Percentiles rank a stretch among this genome's conserved stretches.
Conservation (phyloP, 148 eudicot genomes). For the Chenopodium album region DNA sequence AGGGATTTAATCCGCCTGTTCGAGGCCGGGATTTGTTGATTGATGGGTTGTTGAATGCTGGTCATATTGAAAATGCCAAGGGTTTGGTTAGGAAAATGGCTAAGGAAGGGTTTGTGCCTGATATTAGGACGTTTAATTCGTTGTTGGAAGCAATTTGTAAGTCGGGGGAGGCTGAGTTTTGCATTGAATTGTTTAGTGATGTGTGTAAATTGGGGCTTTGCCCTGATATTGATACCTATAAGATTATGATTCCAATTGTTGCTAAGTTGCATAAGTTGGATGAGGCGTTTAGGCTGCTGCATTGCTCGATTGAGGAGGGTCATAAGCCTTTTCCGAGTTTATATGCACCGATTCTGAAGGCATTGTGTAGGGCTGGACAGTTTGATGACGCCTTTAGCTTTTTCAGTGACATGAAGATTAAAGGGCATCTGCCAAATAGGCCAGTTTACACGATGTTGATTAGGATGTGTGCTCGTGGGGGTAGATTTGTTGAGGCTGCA, state of each 20-base stretch:
- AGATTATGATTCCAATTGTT: conserved; percentile 63
- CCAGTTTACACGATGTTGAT: conserved; percentile 89
- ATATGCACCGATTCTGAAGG: conserved; percentile 91
- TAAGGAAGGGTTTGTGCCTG: conserved; percentile 81
- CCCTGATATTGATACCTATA: conserved; percentile 77
- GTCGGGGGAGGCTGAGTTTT: conserved; percentile 74
- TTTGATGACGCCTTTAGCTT: conserved; percentile 94
- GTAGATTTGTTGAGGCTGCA: conserved; percentile 84
- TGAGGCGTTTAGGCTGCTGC: conserved; percentile 73
- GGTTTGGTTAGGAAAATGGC: conserved; percentile 77
- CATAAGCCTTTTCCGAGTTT: conserved; percentile 88
- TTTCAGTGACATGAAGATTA: conserved; percentile 88
- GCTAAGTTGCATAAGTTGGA: conserved; percentile 67
- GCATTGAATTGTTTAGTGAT: conserved; percentile 65
- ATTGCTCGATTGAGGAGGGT: conserved; percentile 86
- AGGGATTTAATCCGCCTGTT: conserved; percentile 88
- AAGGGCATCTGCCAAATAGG: conserved; percentile 81
- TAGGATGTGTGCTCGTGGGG: conserved; percentile 87
- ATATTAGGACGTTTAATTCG: conserved; percentile 77
- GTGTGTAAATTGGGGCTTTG: conserved; percentile 68
- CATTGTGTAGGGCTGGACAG: conserved; percentile 70
- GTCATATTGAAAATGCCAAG: conserved; percentile 83
- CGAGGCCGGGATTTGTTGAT: conserved; percentile 87
- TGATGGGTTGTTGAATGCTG: conserved; percentile 87
- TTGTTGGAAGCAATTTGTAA: conserved; percentile 71